These are phyloP conservation scores for Melastoma candidum DNA, from an alignment of 441 rosid species.

Conservation along the genomic window DNA sequence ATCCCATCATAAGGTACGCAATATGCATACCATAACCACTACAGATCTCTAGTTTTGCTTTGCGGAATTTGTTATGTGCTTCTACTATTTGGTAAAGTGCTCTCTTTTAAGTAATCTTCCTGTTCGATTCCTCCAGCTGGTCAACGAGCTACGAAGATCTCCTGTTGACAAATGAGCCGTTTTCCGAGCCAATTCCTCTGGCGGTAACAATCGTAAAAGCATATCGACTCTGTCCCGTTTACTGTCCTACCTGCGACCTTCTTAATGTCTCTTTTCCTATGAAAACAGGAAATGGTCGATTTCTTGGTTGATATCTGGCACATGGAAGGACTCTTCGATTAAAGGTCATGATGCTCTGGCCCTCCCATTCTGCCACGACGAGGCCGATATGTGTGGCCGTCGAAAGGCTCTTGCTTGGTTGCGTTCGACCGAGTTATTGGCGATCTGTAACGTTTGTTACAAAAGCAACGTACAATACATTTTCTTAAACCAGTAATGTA, in stretches of 20 bases:
- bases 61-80: neutral
- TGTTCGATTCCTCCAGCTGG: slow-evolving; percentile 38
- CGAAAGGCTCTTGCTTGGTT: no score
- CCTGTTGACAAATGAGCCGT: slow-evolving; percentile 66
- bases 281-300: slow-evolving; percentile 87
- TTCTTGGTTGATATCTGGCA: slow-evolving; percentile 90
- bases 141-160: slow-evolving; percentile 78
- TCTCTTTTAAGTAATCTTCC: slow-evolving; percentile 15
- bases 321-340: slow-evolving; percentile 72
- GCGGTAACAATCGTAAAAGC: slow-evolving; percentile 31
- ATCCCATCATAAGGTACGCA: slow-evolving; percentile 71
- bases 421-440: no score
- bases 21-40: no score
- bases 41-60: no score
- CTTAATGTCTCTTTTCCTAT: neutral
- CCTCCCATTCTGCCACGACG: slow-evolving; percentile 2
- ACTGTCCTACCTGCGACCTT: neutral
- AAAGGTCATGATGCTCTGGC: slow-evolving; percentile 7
- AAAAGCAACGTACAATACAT: no score
- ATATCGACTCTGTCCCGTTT: slow-evolving; percentile 2
- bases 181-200: slow-evolving; percentile 71
- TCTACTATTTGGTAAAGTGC: slow-evolving; percentile 16
- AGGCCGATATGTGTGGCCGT: neutral
- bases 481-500: no score
- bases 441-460: no score